These are phyloP conservation scores for Teratosphaeria gauchensis DNA, from an alignment of 2,329 filamentous ascomycete genomes.

Conservation along the genomic window DNA sequence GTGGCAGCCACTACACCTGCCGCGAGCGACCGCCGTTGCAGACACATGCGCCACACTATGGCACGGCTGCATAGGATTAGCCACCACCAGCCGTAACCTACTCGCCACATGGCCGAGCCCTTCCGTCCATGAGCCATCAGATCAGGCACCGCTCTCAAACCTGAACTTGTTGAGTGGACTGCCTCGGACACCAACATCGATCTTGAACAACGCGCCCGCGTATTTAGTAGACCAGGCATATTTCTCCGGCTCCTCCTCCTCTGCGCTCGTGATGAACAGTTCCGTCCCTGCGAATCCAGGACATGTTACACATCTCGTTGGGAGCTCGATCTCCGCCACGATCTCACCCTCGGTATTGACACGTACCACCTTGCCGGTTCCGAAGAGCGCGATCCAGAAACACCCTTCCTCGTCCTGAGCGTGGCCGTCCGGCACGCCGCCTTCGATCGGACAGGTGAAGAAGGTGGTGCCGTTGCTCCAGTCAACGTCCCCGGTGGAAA, in stretches of 20 bases:
- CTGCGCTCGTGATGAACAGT: conserved; percentile 72
- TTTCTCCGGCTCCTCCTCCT: conserved; percentile 55
- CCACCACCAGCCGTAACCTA: too few relatives aligned
- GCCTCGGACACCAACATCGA: conserved; percentile 66
- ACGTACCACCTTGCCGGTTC: conserved; percentile 63
- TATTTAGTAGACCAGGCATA: conserved; percentile 52
- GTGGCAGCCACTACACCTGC: too few relatives aligned
- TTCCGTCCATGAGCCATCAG: neutral
- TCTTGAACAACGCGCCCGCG: conserved; percentile 63
- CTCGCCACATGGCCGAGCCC: neutral
- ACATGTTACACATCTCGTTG: conserved; percentile 73
- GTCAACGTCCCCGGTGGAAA: conserved; percentile 51
- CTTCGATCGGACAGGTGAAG: conserved; percentile 58
- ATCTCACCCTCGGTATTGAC: conserved; percentile 61
- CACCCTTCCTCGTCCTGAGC: conserved; percentile 75
- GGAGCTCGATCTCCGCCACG: conserved; percentile 64
- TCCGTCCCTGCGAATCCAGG: conserved; percentile 65
- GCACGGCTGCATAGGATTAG: too few relatives aligned
- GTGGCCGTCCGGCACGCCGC: conserved; percentile 68
- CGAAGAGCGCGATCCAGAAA: conserved; percentile 83
- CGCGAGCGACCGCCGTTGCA: too few relatives aligned
- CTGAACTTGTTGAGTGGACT: conserved; percentile 52
- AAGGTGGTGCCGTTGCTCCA: conserved; percentile 61
- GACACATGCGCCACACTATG: too few relatives aligned
- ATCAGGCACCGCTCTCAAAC: conserved; percentile 4